These are phyloP conservation scores for Phaeotremella fagi DNA, from an alignment of 768 basidiomycete genomes.

Conservation along the genomic window DNA sequence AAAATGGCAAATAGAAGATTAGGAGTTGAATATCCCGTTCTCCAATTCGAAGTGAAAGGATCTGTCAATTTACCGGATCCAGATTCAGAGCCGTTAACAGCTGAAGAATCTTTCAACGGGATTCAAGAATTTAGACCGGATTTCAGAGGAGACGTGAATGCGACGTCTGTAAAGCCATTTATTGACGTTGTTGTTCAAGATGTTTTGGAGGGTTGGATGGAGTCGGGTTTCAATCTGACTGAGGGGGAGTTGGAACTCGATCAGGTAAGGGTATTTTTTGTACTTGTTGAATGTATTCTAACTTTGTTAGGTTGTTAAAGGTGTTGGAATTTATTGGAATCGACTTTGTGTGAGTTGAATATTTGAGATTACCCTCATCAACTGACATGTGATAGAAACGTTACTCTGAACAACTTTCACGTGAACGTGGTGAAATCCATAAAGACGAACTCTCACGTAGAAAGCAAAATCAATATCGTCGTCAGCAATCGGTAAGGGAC, in stretches of 20 bases:
- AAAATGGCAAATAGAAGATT: slow-evolving; percentile 38
- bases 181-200: slow-evolving; percentile 31
- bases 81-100: slow-evolving; percentile 7
- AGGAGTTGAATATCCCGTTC: slow-evolving; percentile 34
- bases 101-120: slow-evolving; percentile 23
- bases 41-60: slow-evolving; percentile 25
- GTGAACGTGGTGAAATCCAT: slow-evolving; percentile 32
- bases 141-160: slow-evolving; percentile 22
- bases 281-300: background rate
- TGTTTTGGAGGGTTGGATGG: slow-evolving; percentile 19
- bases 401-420: slow-evolving; percentile 34
- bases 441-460: slow-evolving; percentile 32
- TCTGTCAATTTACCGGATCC: slow-evolving; percentile 31
- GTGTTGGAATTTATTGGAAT: slow-evolving; percentile 36
- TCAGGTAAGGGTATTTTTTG: slow-evolving; percentile 7
- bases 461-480: slow-evolving; percentile 40
- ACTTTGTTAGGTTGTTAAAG: slow-evolving; percentile 18
- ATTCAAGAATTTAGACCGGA: slow-evolving; percentile 35
- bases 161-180: slow-evolving; percentile 20
- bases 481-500: slow-evolving; percentile 40
- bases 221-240: background rate
- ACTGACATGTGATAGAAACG: too few relatives aligned
- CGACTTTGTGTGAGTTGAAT: slow-evolving; percentile 26
- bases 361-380: background rate
- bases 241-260: slow-evolving; percentile 22